A percentile compares a stretch with the other conserved stretches of the same genome.
Evolutionary conservation across 352 stramenopile genomes (phyloP).

Genomic region (Phytophthora kernoviae): DNA sequence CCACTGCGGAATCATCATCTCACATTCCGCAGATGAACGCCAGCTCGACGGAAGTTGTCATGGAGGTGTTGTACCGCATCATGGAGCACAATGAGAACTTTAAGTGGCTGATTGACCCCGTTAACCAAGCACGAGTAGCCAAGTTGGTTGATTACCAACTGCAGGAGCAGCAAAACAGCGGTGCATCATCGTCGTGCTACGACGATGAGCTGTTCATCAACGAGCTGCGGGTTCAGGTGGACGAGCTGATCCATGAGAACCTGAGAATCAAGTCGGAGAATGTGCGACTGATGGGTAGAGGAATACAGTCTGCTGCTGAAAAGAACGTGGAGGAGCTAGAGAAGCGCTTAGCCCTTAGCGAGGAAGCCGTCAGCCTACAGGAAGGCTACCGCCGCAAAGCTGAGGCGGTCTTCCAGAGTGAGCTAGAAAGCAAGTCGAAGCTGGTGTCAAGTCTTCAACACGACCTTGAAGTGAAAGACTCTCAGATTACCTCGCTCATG

Average conservation of each 20-base stretch:
- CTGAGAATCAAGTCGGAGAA: conserved; percentile 68
- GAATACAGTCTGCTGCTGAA: conserved; percentile 19
- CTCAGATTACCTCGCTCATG: conserved; percentile 49
- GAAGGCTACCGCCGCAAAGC: conserved; percentile 55
- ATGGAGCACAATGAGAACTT: conserved; percentile 67
- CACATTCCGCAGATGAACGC: conserved; percentile 16
- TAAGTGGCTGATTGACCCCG: conserved; percentile 56
- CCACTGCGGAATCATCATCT: conserved; percentile 19
- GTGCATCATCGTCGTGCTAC: conserved; percentile 15
- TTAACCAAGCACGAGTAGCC: conserved; percentile 52
- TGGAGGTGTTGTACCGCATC: conserved; percentile 63
- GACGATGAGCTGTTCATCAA: conserved; percentile 42
- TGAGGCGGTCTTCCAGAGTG: conserved; percentile 49
- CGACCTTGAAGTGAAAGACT: conserved; percentile 48
- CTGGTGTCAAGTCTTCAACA: conserved; percentile 39
- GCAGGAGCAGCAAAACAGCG: conserved; percentile 32
- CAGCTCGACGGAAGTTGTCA: conserved; percentile 56
- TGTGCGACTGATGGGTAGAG: conserved; percentile 31
- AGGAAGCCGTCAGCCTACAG: conserved; percentile 48
- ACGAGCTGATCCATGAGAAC: conserved; percentile 65
- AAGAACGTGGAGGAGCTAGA: conserved; percentile 42
- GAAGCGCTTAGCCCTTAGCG: conserved; percentile 35
- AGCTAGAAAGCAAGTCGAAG: conserved; percentile 39
- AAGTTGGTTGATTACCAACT: conserved; percentile 58
- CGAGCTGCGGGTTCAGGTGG: conserved; percentile 61